phyloP scores from a whole-genome alignment of 2,329 filamentous ascomycete species.

The Coniochaeta sp. region DNA sequence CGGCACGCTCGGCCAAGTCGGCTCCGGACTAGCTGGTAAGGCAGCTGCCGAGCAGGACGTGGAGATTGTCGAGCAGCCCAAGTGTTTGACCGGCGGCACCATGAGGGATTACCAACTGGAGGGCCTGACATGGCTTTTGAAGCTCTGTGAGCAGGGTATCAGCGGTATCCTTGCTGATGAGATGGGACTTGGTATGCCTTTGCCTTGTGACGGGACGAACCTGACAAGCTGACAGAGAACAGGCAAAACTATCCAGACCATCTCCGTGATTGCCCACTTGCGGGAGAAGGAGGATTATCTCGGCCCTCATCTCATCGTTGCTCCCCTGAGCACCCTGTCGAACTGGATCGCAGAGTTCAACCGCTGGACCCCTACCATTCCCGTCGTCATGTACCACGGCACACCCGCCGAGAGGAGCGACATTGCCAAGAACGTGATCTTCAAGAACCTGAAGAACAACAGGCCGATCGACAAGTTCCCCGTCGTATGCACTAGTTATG shows the following conservation, averaged over 20 bases:
- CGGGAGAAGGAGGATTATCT: constrained; percentile 77
- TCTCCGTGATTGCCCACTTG: constrained; percentile 78
- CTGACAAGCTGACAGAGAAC: constrained; percentile 2
- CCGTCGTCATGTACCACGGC: constrained; percentile 87
- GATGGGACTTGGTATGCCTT: constrained; percentile 66
- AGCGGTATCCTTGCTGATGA: constrained; percentile 90
- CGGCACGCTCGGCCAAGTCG: constrained; percentile 54
- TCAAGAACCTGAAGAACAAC: constrained; percentile 57
- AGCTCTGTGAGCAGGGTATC: constrained; percentile 71
- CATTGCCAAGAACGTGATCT: constrained; percentile 67
- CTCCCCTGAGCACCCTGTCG: constrained; percentile 81
- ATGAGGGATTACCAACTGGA: constrained; percentile 96
- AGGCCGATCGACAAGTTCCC: constrained; percentile 64
- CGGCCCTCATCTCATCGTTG: constrained; percentile 85
- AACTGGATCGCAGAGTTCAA: constrained; percentile 96
- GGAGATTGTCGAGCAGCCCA: constrained; percentile 77
- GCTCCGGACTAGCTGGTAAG: constrained; percentile 53
- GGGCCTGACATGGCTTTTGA: constrained; percentile 91
- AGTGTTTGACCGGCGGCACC: constrained; percentile 74
- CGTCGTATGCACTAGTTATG: constrained; percentile 89
- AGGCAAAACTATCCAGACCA: constrained; percentile 90
- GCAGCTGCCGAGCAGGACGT: constrained; percentile 59
- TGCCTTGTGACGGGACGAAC: neutral
- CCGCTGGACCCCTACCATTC: constrained; percentile 83
- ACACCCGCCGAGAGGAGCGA: constrained; percentile 68